These are phyloP conservation scores for Whalleya microplaca DNA, from an alignment of 2,329 filamentous ascomycete genomes.

Conservation along the genomic window DNA sequence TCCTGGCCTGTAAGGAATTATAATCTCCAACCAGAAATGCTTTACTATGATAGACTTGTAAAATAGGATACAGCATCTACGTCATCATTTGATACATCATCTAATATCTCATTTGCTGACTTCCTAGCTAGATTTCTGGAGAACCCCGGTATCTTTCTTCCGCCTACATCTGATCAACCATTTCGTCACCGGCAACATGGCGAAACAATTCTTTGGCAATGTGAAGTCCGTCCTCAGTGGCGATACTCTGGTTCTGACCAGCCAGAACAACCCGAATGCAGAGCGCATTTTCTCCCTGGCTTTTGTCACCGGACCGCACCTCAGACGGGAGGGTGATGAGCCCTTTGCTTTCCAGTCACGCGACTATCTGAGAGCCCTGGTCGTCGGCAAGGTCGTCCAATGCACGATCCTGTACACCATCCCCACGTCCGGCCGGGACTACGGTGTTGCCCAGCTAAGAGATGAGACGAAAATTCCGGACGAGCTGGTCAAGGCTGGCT, in stretches of 20 bases:
- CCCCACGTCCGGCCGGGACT: constrained; percentile 83
- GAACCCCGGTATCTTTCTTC: constrained; percentile 5
- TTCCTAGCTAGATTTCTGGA: constrained; percentile 19
- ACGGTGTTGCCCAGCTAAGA: constrained; percentile 77
- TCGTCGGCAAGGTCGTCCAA: constrained; percentile 84
- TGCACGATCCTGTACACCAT: constrained; percentile 88
- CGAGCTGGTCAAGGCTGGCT: constrained; percentile 82
- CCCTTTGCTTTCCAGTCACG: constrained; percentile 92
- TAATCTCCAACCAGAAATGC: not conserved
- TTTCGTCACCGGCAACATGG: constrained; percentile 42
- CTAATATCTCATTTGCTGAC: constrained; percentile 20
- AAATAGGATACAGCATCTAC: not conserved
- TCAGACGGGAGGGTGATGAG: constrained; percentile 90
- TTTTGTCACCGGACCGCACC: constrained; percentile 85
- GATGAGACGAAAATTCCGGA: constrained; percentile 81
- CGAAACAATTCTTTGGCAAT: constrained; percentile 64
- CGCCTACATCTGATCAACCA: constrained; percentile 36
- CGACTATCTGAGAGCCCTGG: constrained; percentile 83
- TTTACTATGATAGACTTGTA: not conserved
- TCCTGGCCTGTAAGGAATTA: not conserved
- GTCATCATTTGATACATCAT: constrained; percentile 1
- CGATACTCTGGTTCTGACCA: constrained; percentile 85
- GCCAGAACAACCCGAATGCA: constrained; percentile 76
- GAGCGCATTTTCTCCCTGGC: constrained; percentile 90
- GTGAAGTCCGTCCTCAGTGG: constrained; percentile 96